phyloP scores from a whole-genome alignment of 345 rosid species.

The Melastoma malabathricum region DNA sequence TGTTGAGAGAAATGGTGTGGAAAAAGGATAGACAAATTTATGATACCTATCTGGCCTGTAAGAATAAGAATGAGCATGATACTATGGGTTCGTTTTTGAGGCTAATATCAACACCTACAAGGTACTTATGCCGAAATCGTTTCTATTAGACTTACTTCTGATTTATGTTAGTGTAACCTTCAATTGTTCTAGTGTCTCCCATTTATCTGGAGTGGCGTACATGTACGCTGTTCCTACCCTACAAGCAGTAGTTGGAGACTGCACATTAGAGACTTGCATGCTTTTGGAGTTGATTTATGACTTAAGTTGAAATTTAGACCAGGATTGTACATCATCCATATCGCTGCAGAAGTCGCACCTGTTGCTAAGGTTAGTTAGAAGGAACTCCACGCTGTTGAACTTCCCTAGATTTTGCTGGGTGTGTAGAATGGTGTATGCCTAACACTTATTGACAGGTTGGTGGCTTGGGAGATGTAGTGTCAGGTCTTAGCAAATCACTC shows the following conservation, averaged over 20 bases:
- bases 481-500: constrained; percentile 87
- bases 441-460: constrained; percentile 52
- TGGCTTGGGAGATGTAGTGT: constrained; percentile 92
- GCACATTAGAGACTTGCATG: no score
- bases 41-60: constrained; percentile 50
- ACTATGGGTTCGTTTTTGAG: constrained; percentile 46
- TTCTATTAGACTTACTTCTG: constrained; percentile 2
- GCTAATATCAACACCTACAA: constrained; percentile 41
- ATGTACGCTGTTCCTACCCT: no score
- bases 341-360: constrained; percentile 99
- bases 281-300: constrained; percentile 12
- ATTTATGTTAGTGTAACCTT: background rate
- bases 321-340: constrained; percentile 73
- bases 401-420: no score
- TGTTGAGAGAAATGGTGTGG: constrained; percentile 76
- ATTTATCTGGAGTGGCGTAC: no score
- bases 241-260: no score
- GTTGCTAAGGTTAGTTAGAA: constrained; percentile 76
- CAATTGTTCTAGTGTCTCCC: no score
- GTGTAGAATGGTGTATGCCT: constrained; percentile 2
- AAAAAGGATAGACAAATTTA: constrained; percentile 50
- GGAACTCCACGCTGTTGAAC: background rate
- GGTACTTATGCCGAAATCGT: constrained; percentile 25
- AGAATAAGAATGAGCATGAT: constrained; percentile 57
- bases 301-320: constrained; percentile 48